Evolutionary conservation across 495 filamentous ascomycete genomes (phyloP), one percentile per base, ranked within the genome.

Genomic region (Neurospora tetraspora): DNA sequence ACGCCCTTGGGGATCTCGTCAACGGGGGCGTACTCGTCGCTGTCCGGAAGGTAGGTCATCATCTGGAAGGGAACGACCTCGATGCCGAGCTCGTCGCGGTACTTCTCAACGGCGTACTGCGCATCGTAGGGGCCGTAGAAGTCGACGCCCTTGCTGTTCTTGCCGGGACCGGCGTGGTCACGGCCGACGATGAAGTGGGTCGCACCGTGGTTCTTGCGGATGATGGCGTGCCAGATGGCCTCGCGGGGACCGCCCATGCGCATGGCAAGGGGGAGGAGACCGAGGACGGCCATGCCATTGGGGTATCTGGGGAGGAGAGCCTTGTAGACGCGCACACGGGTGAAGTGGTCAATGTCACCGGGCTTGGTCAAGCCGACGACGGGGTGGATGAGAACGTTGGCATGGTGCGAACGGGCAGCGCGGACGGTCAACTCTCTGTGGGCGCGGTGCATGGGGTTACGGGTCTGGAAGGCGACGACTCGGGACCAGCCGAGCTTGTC

Each of bases 151-250:
- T 94, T 91, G 85, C 91, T 93, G 89, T 98, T 98, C 86, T 93
- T 96, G 76, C 96, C 96, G 37, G 96, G 96, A 71, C 96, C 96
- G 76, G 96, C 96, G 81, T 99, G 96, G 81, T 99, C 96, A 83
- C 96, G 93, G 37, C 96, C 96, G 71, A 99, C 94, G 78, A 99
- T 99, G 89, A 99, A 99, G 88, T 99, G 96, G 16, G 96, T 98
- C 43, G 95, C 94, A 75, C 96, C 96, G 85, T 97, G 94, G 84
- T 99, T 99, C 89, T 98, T 99, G 78, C 96, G 94, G 88, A 99
- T 99, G 79, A 99, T 98, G 75, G 96, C 96, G 86, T 99, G 96
- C 96, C 96, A 99, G 85, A 99, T 94, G 75, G 96, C 96, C 87
- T 99, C 96, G 76, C 96, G 92, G 69, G 96, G 96, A 76, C 96